Percentiles rank a stretch among this genome's conserved stretches.
Evolutionary conservation across 2,329 filamentous ascomycete species (phyloP).

Genomic region (Phialemoniopsis sp.): DNA sequence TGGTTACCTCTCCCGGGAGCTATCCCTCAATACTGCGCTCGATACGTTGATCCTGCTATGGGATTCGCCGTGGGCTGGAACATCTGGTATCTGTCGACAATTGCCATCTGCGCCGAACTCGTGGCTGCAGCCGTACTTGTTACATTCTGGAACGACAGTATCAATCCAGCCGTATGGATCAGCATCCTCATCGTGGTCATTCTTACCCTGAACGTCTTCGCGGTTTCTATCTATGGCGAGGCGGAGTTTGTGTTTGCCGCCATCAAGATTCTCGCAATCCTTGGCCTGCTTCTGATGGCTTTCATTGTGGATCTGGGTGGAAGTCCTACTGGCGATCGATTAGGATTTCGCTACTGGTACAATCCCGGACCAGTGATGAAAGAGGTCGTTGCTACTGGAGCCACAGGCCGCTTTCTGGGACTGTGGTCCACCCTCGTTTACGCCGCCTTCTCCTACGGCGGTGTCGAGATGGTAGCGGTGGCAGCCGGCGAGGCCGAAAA

Average conservation of each 20-base stretch:
- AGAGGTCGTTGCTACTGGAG: no score
- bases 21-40: conserved; percentile 39
- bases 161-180: conserved; percentile 34
- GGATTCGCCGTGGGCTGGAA: conserved; percentile 48
- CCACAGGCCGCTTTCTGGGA: no score
- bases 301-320: conserved; percentile 38
- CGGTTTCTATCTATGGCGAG: conserved; percentile 46
- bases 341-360: conserved; percentile 29
- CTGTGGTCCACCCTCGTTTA: no score
- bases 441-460: no score
- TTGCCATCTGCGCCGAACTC: conserved; percentile 29
- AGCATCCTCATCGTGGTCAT: conserved; percentile 44
- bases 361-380: no score
- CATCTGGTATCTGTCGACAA: conserved; percentile 46
- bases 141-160: no score
- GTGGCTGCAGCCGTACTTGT: no score
- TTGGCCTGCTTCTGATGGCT: conserved; percentile 30
- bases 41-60: conserved; percentile 41
- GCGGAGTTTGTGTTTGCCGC: conserved; percentile 30
- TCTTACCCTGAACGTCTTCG: conserved; percentile 42
- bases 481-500: conserved; percentile 64
- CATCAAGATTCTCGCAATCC: conserved; percentile 48
- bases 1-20: conserved; percentile 57
- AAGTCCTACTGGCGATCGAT: conserved; percentile 30
- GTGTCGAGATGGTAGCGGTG: conserved; percentile 48